Conservation (phyloP, 2,329 filamentous ascomycete species). For the Pestalotiopsis sp. region DNA sequence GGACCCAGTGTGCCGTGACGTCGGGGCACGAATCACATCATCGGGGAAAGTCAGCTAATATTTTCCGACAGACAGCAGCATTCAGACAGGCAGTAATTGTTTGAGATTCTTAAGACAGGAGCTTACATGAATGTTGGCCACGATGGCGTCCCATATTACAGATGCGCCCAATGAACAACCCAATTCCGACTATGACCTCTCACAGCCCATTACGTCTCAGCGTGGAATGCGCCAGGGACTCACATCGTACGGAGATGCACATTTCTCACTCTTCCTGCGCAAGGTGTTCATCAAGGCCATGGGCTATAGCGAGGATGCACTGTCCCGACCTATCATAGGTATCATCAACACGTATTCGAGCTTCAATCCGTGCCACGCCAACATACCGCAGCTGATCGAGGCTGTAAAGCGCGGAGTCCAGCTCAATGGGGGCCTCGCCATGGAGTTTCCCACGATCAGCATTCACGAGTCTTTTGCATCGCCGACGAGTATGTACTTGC, state of each 20-base stretch:
- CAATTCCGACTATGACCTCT: slow-evolving; percentile 62
- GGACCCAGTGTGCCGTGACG: neutral
- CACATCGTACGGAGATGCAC: slow-evolving; percentile 71
- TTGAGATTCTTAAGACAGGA: neutral
- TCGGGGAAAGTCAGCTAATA: neutral
- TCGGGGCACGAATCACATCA: neutral
- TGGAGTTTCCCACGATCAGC: slow-evolving; percentile 77
- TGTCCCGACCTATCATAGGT: slow-evolving; percentile 72
- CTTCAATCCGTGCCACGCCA: slow-evolving; percentile 77
- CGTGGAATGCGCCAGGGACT: slow-evolving; percentile 65
- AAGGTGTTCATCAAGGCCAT: slow-evolving; percentile 80
- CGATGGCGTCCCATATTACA: neutral
- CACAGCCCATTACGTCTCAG: slow-evolving; percentile 48
- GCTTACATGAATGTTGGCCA: too few relatives aligned
- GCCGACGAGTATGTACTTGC: slow-evolving; percentile 75
- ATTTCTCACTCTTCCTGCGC: slow-evolving; percentile 75
- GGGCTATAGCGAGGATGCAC: slow-evolving; percentile 72
- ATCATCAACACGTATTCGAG: slow-evolving; percentile 74
- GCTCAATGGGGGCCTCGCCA: slow-evolving; percentile 66
- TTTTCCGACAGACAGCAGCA: neutral
- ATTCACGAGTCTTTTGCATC: slow-evolving; percentile 70
- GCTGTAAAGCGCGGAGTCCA: slow-evolving; percentile 71
- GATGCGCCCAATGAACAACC: neutral
- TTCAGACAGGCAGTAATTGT: neutral
- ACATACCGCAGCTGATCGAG: slow-evolving; percentile 72